These are phyloP conservation scores for Flaveria floridana DNA, from an alignment of 140 eudicot species.

Conservation along the genomic window DNA sequence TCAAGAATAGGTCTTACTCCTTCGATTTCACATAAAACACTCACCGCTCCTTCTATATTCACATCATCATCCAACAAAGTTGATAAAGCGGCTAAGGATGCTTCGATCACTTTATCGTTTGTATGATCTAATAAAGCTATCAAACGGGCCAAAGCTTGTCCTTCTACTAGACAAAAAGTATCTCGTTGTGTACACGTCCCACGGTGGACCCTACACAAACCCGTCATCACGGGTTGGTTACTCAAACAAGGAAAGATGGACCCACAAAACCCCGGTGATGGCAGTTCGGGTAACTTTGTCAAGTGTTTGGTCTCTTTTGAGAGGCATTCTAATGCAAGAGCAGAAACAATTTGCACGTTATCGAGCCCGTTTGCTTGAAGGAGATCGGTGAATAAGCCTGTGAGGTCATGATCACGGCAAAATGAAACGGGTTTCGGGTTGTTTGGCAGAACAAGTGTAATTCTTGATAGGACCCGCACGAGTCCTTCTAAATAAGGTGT, in stretches of 20 bases:
- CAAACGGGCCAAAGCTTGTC: constrained; percentile 68
- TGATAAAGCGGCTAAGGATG: constrained; percentile 72
- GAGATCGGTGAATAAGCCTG: constrained; percentile 60
- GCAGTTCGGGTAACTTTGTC: constrained; percentile 59
- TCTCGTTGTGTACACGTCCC: constrained; percentile 72
- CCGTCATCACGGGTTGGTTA: constrained; percentile 52
- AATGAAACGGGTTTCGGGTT: constrained; percentile 56
- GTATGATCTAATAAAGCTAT: constrained; percentile 78
- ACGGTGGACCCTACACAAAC: constrained; percentile 66
- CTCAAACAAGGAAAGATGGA: constrained; percentile 64
- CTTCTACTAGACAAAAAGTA: constrained; percentile 75
- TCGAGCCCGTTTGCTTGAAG: constrained; percentile 79
- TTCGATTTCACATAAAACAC: constrained; percentile 52
- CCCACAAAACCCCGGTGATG: constrained; percentile 53
- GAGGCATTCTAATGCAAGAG: constrained; percentile 69
- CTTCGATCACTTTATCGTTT: constrained; percentile 76
- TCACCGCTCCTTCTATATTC: constrained; percentile 65
- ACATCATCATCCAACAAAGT: constrained; percentile 82
- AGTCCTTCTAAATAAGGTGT: constrained; percentile 90
- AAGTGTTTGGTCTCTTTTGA: constrained; percentile 60
- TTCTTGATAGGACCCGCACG: constrained; percentile 73
- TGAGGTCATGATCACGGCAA: constrained; percentile 59
- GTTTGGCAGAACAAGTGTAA: constrained; percentile 59
- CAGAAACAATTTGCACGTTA: constrained; percentile 79
- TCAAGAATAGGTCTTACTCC: constrained; percentile 70